Base-by-base conservation (phyloP, 2,329 filamentous ascomycete species). In the Talaromyces sp. region DNA sequence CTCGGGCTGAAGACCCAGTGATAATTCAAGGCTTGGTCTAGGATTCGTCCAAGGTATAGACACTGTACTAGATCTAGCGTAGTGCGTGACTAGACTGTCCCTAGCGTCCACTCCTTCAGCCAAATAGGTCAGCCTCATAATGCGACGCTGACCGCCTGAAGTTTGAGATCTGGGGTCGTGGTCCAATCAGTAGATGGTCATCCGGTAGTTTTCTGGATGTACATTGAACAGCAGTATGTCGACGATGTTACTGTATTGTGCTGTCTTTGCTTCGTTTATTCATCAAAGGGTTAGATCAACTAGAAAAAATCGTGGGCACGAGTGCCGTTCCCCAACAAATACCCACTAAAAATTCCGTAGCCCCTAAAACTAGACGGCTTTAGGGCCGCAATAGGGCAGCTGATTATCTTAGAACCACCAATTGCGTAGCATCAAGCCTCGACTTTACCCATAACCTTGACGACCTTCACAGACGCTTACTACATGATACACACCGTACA, bases 81-180 rank as follows among this genome's bases (percentile, higher is more conserved):
- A 59, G 56, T 59, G 56, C 11, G 8, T 15, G 25, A 45, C 33
- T 41, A 59, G 37, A 19, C 37, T 59, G 45, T 45, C 19, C 22
- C 22, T 59, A 45, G 56, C 39, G 22, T 45, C 25, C 13, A n/a
- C 17, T 15, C 39, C 39, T 45, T 31, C 19, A 45, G 35, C 13
- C 37, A n/a, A 43, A 11, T 45, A 59, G 56, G 37, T 33, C 37
- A 43, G 56, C 56, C 35, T 45, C 56, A 56, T 31, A 45, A 59
- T 59, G 56, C 37, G 22, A 59, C 56, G 56, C 56, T 59, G 56
- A 59, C 56, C 39, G 45, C 17, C 22, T 45, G 31, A 45, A 9
- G 15, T 31, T 45, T 31, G 35, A 17, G 37, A 31, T 39, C 35
- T 22, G 19, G 11, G 27, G 39, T 45, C 22, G 19, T 45, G 56